phyloP scores from a whole-genome alignment of 2,329 filamentous ascomycete species.

The Aspergillus pseudonomiae region DNA sequence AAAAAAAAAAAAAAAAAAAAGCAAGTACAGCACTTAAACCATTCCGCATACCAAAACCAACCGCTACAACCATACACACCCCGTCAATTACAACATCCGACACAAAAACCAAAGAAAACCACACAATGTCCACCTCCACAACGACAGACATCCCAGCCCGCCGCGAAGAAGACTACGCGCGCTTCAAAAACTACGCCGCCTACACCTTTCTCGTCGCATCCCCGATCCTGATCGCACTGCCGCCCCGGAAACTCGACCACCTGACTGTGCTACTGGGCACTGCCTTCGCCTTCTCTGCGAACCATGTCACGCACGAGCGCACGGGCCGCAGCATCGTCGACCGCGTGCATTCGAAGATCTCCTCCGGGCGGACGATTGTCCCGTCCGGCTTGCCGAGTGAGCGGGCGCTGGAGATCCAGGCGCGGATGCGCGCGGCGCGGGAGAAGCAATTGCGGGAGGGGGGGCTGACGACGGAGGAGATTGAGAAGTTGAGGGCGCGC shows the following conservation, averaged over 20 bases:
- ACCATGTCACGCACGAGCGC: conserved; percentile 41
- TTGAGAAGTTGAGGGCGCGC: conserved; percentile 37
- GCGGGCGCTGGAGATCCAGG: conserved; percentile 38
- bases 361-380: conserved; percentile 20
- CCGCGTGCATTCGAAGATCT: conserved; percentile 30
- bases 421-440: conserved; percentile 30
- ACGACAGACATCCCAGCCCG: conserved; percentile 6
- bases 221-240: conserved; percentile 35
- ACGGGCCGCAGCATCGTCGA: conserved; percentile 41
- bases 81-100: too few species aligned
- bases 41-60: too few species aligned
- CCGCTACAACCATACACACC: too few species aligned
- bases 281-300: conserved; percentile 44
- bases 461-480: conserved; percentile 27
- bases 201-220: conserved; percentile 40
- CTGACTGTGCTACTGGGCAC: conserved; percentile 41
- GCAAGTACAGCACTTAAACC: too few species aligned
- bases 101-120: too few species aligned
- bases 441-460: conserved; percentile 31
- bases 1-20: too few species aligned
- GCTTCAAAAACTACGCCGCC: conserved; percentile 46
- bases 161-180: conserved; percentile 41
- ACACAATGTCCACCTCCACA: too few species aligned
- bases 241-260: conserved; percentile 44
- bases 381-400: conserved; percentile 34